Percentiles rank a stretch among this genome's conserved stretches.
These are phyloP conservation scores for Xenosphaeropsis pyriputrescens DNA, from an alignment of 2,329 filamentous ascomycete species.

Conservation along the genomic window DNA sequence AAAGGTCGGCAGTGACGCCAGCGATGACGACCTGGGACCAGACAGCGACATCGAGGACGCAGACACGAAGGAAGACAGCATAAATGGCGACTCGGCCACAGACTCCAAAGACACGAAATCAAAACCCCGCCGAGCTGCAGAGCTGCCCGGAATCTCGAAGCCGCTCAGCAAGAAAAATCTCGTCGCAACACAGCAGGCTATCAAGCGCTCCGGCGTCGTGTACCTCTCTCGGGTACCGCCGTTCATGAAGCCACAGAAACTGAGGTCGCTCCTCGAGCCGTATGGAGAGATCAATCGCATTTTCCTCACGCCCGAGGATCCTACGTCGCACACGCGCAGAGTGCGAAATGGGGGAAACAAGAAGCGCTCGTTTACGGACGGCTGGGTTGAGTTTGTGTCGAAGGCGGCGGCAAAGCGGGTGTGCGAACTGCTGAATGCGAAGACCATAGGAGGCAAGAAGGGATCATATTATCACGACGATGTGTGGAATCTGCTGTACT, in stretches of 20 bases:
- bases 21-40: conserved; percentile 19
- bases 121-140: conserved; percentile 14
- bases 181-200: conserved; percentile 44
- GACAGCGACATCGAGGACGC: conserved; percentile 14
- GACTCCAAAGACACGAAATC: conserved; percentile 8
- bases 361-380: conserved; percentile 68
- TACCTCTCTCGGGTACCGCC: conserved; percentile 76
- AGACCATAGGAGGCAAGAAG: conserved; percentile 73
- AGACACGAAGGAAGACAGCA: conserved; percentile 14
- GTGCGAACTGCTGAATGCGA: conserved; percentile 62
- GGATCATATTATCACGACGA: conserved; percentile 73
- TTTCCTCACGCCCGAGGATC: conserved; percentile 66
- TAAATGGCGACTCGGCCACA: conserved; percentile 15
- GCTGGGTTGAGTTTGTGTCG: conserved; percentile 70
- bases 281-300: conserved; percentile 66
- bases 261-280: conserved; percentile 59
- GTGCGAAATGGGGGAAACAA: conserved; percentile 67
- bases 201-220: conserved; percentile 63
- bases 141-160: conserved; percentile 34
- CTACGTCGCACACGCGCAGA: conserved; percentile 47
- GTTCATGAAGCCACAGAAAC: conserved; percentile 74
- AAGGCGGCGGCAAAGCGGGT: conserved; percentile 68
- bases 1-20: conserved; percentile 32
- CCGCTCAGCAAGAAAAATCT: conserved; percentile 53
- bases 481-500: conserved; percentile 71